Base-by-base conservation (phyloP, 306 rosid species). In the Hippophae tibetana region DNA sequence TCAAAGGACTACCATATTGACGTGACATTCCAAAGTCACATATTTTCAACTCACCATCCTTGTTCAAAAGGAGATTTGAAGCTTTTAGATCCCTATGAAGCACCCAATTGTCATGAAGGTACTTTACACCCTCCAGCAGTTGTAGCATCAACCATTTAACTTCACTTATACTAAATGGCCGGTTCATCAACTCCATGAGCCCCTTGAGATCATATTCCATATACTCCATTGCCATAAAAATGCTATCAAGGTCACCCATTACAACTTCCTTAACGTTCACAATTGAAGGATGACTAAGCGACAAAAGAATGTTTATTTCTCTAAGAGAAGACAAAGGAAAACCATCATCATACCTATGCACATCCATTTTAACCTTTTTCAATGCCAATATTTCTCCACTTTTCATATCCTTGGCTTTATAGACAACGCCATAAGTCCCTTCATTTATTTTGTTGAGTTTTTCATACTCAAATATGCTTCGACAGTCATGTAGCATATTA, bases 371-470 rank as follows among this genome's bases (percentile, higher is more conserved):
- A 70, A 93, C 95, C 86, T 93, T 93, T 82, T 93, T 93, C 27
- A 93, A 66, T 13, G 97, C 99, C 13, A 82, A 88, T n/a, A 86
- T 48, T 67, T 86, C 90, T 51, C 93, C 99, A 0, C 82, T 80
- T 69, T 79, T 84, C 75, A 78, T 88, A 77, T 93, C 97, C 72
- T 47, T 86, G 56, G 95, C 99, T 81, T 82, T 88, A 62, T 78
- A 93, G 51, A 93, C 99, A 80, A 93, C 79, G 40, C 99, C 97
- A 53, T 93, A 93, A 44, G 99, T 93, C 54, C 99, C 99, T 79
- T 93, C 99, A 59, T 79, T 82, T 58, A 90, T 86, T 75, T 90
- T 86, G 75, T 82, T 86, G 60, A 90, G 75, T 77, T 76, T 88
- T 63, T 86, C 95, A 78, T 75, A 93, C 69, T 86, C 97, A 0